Evolutionary conservation across 2,329 filamentous ascomycete genomes (phyloP).

Genomic region (Aphanocladium album): DNA sequence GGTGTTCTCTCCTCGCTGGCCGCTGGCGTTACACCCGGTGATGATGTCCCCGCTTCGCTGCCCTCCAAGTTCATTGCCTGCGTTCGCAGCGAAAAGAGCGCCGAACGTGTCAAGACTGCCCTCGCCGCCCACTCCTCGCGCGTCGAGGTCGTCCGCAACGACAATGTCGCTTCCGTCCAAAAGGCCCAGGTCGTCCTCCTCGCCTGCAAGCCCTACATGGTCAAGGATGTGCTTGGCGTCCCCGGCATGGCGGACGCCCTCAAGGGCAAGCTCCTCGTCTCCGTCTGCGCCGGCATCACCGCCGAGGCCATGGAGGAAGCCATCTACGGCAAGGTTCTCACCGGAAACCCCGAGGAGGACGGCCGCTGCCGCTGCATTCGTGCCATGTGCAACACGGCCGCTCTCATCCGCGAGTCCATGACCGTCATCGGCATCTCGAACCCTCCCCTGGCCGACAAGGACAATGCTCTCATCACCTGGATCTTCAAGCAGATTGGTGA

Average conservation of each 20-base stretch:
- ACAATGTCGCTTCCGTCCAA: constrained; percentile 63
- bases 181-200: constrained; percentile 71
- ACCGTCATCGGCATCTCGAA: constrained; percentile 65
- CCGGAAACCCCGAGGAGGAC: constrained; percentile 39
- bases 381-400: constrained; percentile 82
- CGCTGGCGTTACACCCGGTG: constrained; percentile 40
- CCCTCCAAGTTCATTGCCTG: constrained; percentile 78
- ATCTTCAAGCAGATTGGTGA: constrained; percentile 72
- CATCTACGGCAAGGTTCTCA: constrained; percentile 52
- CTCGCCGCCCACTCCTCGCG: constrained; percentile 58
- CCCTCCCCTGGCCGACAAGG: constrained; percentile 50
- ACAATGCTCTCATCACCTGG: constrained; percentile 61
- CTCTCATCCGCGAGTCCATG: constrained; percentile 74
- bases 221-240: constrained; percentile 61
- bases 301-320: constrained; percentile 61
- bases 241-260: constrained; percentile 68
- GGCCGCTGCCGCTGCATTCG: constrained; percentile 62
- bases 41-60: constrained; percentile 51
- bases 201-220: constrained; percentile 75
- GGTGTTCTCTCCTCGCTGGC: constrained; percentile 70
- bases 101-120: constrained; percentile 60
- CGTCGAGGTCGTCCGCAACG: constrained; percentile 63
- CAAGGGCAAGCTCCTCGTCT: constrained; percentile 74
- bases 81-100: constrained; percentile 65
- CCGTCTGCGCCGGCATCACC: constrained; percentile 73